Conservation (phyloP, 2,329 filamentous ascomycete species). For the Beauveria varroae region DNA sequence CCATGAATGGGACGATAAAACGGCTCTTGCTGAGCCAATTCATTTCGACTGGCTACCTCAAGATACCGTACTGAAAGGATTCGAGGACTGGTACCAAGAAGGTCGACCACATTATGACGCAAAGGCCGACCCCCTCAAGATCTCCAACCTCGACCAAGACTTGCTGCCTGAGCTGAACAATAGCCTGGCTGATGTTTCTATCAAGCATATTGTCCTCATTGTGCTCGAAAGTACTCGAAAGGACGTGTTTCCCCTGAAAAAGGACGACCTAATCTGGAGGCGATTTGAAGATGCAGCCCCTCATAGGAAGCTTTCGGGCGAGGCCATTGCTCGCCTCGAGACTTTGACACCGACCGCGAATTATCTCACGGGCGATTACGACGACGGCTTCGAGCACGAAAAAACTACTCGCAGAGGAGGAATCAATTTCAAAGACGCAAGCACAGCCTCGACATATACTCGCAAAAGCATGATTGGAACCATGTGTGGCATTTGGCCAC, state of each 20-base stretch:
- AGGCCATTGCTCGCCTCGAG: constrained; percentile 21
- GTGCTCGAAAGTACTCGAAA: constrained; percentile 37
- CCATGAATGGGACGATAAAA: constrained; percentile 21
- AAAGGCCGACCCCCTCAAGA: constrained; percentile 29
- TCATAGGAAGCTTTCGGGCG: constrained; percentile 24
- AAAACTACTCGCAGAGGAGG: constrained; percentile 22
- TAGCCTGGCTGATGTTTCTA: constrained; percentile 23
- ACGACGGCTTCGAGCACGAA: constrained; percentile 25
- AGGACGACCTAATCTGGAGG: constrained; percentile 30
- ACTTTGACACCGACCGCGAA: constrained; percentile 25
- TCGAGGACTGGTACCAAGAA: constrained; percentile 23
- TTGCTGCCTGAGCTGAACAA: constrained; percentile 21
- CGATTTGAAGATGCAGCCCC: constrained; percentile 25
- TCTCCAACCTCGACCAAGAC: constrained; percentile 30
- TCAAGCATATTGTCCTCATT: constrained; percentile 35
- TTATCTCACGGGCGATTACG: constrained; percentile 27
- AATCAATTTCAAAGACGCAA: constrained; percentile 32
- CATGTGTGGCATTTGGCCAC: constrained; percentile 32
- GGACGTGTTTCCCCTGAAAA: constrained; percentile 38
- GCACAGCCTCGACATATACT: constrained; percentile 35
- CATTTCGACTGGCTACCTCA: constrained; percentile 21
- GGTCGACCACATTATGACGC: constrained; percentile 26
- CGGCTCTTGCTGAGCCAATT: constrained; percentile 18
- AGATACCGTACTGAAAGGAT: constrained; percentile 12
- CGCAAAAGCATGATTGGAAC: constrained; percentile 35